Percentiles rank a stretch among this genome's conserved stretches.
Conservation (phyloP, 1,284 basidiomycete species). For the Cryptococcus maquisensis region DNA sequence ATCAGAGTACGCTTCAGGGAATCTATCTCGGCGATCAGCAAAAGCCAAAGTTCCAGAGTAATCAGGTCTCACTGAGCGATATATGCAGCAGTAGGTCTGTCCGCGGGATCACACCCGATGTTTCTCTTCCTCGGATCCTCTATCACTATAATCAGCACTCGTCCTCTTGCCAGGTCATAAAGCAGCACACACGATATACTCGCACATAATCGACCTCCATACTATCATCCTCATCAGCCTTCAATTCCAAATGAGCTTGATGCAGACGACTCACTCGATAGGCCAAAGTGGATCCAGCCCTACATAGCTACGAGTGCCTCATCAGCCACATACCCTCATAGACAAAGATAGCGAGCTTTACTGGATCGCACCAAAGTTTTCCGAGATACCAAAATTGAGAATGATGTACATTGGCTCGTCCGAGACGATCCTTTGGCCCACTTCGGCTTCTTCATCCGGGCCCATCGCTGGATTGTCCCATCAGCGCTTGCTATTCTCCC, state of each 20-base stretch:
- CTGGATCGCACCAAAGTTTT: constrained; percentile 69
- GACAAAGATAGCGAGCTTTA: constrained; percentile 16
- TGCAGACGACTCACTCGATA: constrained; percentile 21
- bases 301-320: constrained; percentile 21
- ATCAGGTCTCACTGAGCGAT: constrained; percentile 43
- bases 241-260: background rate
- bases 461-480: constrained; percentile 56
- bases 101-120: constrained; percentile 49
- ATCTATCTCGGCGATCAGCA: constrained; percentile 7
- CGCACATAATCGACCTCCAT: constrained; percentile 48
- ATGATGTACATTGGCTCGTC: constrained; percentile 71
- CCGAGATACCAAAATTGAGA: constrained; percentile 66
- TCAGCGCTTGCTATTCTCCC: background rate
- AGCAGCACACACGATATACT: constrained; percentile 39
- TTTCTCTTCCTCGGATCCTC: constrained; percentile 43
- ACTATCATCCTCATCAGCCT: constrained; percentile 1
- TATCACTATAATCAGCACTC: background rate
- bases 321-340: background rate
- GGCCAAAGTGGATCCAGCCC: constrained; percentile 37
- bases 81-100: constrained; percentile 57
- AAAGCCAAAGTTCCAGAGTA: too few relatives aligned
- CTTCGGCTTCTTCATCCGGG: constrained; percentile 63
- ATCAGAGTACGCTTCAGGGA: constrained; percentile 36
- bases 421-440: constrained; percentile 68
- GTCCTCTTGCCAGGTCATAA: background rate